Conservation (phyloP, 2,329 filamentous ascomycete species). For the Zymoseptoria crescenta region DNA sequence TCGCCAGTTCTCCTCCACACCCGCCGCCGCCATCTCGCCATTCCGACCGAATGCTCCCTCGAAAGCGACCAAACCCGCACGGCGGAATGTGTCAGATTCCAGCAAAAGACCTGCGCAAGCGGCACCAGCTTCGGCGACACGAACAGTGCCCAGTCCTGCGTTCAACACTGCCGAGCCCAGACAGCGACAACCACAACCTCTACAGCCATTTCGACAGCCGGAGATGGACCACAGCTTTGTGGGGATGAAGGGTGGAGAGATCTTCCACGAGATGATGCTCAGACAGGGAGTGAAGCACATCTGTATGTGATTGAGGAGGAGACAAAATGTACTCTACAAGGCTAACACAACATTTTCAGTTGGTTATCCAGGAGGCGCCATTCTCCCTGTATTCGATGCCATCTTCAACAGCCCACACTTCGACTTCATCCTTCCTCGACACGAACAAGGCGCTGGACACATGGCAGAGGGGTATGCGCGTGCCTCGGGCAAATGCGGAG, state of each 20-base stretch:
- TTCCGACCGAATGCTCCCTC: conserved; percentile 25
- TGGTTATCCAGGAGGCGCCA: conserved; percentile 84
- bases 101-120: conserved; percentile 39
- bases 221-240: conserved; percentile 63
- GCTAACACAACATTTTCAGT: conserved; percentile 30
- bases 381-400: conserved; percentile 95
- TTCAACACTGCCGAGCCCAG: conserved; percentile 41
- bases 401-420: conserved; percentile 98
- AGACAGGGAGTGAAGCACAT: conserved; percentile 86
- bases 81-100: conserved; percentile 33
- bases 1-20: conserved; percentile 38
- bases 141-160: conserved; percentile 39
- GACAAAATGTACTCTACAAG: conserved; percentile 5
- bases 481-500: conserved; percentile 85
- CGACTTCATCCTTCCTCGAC: conserved; percentile 87
- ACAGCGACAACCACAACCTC: conserved; percentile 35
- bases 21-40: conserved; percentile 38
- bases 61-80: conserved; percentile 11
- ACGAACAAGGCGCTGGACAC: conserved; percentile 96
- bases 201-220: conserved; percentile 40
- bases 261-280: conserved; percentile 99
- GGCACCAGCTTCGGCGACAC: conserved; percentile 29
- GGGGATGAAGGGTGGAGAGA: conserved; percentile 89
- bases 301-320: conserved; percentile 54
- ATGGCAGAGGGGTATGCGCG: conserved; percentile 98